phyloP scores from a whole-genome alignment of 164 flowering plant species.

The Amborella trichopoda region DNA sequence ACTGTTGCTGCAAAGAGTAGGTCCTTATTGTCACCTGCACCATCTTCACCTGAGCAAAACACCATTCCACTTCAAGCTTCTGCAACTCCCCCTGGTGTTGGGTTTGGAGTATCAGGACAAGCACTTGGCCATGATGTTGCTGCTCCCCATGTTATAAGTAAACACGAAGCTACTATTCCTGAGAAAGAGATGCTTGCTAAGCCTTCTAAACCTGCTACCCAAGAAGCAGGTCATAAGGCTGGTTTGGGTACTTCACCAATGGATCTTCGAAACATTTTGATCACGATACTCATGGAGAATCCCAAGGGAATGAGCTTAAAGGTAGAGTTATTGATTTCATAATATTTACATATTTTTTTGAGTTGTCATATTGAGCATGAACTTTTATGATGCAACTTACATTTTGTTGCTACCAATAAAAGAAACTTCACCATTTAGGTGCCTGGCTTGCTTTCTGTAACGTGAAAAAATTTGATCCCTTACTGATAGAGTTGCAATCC shows the following conservation, averaged over 20 bases:
- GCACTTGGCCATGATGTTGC: constrained; percentile 21
- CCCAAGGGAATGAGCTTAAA: constrained; percentile 81
- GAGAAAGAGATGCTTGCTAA: constrained; percentile 43
- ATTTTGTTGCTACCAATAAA: too few relatives aligned
- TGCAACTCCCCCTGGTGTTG: constrained; percentile 43
- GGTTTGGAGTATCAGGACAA: constrained; percentile 12
- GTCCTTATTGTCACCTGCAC: constrained; percentile 53
- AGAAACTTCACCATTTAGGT: too few relatives aligned
- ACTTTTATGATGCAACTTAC: too few relatives aligned
- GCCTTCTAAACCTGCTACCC: constrained; percentile 11
- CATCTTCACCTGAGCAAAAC: constrained; percentile 51
- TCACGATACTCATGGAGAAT: constrained; percentile 45
- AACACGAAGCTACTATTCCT: constrained; percentile 23
- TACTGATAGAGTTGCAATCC: too few relatives aligned
- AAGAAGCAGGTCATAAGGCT: constrained; percentile 22
- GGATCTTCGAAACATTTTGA: constrained; percentile 49
- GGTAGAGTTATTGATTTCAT: constrained; percentile 25
- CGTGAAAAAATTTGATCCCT: too few relatives aligned
- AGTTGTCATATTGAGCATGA: too few relatives aligned
- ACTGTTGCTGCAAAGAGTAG: constrained; percentile 29
- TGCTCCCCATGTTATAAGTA: constrained; percentile 15
- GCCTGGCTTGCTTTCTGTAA: too few relatives aligned
- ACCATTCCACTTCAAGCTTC: constrained; percentile 15
- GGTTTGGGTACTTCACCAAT: constrained; percentile 21
- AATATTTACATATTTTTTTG: too few relatives aligned